Evolutionary conservation across 169 alveolate species (phyloP).

Genomic region (Eimeria acervulina): DNA sequence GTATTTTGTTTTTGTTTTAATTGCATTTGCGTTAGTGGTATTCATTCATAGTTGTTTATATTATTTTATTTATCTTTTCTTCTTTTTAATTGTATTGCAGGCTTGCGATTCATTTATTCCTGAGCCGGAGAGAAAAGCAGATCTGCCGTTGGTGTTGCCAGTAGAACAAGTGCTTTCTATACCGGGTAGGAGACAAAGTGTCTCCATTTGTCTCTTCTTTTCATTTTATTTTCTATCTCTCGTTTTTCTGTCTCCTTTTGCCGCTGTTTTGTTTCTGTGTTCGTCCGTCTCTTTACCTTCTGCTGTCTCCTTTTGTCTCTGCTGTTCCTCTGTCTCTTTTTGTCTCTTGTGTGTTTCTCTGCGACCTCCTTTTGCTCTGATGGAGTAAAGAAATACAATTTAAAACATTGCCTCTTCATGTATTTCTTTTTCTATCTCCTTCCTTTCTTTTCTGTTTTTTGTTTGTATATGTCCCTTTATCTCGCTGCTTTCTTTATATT

Average conservation of each 20-base stretch:
- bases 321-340: not conserved
- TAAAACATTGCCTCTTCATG: no score
- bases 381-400: no score
- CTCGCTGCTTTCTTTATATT: no score
- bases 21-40: not conserved
- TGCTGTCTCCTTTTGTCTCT: not conserved
- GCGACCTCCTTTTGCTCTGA: constrained; percentile 48
- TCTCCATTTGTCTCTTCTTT: not conserved
- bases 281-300: not conserved
- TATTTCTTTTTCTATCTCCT: not conserved
- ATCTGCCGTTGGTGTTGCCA: not conserved
- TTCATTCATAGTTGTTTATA: not conserved
- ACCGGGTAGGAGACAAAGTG: no score
- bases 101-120: constrained; percentile 92
- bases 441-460: not conserved
- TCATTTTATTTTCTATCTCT: no score
- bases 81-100: not conserved
- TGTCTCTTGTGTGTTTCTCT: not conserved
- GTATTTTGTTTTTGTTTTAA: not conserved
- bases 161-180: not conserved
- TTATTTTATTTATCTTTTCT: not conserved
- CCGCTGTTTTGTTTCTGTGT: not conserved
- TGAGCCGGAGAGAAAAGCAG: constrained; percentile 83
- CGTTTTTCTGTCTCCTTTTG: not conserved
- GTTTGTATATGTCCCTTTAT: no score